Evolutionary conservation across 805 yeast species (phyloP), one percentile per base, ranked within the genome.

Genomic region (Dipodascus geniculatus): DNA sequence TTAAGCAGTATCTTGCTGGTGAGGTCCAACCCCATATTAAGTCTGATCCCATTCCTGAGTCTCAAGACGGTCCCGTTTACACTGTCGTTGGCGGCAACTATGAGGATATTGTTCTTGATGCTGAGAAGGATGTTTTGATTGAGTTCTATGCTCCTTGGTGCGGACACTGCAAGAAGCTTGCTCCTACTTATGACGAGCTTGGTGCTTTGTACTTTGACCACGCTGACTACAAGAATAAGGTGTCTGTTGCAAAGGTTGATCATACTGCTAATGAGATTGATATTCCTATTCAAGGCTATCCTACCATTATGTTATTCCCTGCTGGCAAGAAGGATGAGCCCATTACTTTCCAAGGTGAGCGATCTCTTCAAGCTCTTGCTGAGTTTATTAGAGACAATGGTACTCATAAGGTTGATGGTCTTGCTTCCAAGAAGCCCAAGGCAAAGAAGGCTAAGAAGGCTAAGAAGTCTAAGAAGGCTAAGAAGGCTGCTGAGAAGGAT

Each of bases 111-210:
- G 77, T 87, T 17, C 68, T 76, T 53, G 76, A 80, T 49, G 76
- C 84, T 3, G 81, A 78, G 33, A 85, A 84, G 74, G 84, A 82
- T 61, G 78, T 90, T 8, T 75, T 88, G 57, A 87, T 87, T 58
- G 85, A 87, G 71, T 83, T 81, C 68, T 80, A 77, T 64, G 84
- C 85, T 42, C 80, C 95, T 72, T 90, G 96, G 96, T 89, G 96
- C 75, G 95, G 96, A 49, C 96, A 89, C 76, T 88, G 96, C 76
- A 88, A 87, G 77, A 86, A 79, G 71, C 77, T 89, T 68, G 91
- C 91, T 52, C 96, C 96, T 65, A 76, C 75, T 55, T 91, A 82
- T 75, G 95, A 87, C 68, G 93, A 90, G 67, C 79, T 93, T 60
- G 97, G 91, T 52, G 82, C 74, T 51, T 63, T 84, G 53, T 86